These are phyloP conservation scores for Melanopsichium pennsylvanicum DNA, from an alignment of 1,284 basidiomycete species.

Conservation along the genomic window DNA sequence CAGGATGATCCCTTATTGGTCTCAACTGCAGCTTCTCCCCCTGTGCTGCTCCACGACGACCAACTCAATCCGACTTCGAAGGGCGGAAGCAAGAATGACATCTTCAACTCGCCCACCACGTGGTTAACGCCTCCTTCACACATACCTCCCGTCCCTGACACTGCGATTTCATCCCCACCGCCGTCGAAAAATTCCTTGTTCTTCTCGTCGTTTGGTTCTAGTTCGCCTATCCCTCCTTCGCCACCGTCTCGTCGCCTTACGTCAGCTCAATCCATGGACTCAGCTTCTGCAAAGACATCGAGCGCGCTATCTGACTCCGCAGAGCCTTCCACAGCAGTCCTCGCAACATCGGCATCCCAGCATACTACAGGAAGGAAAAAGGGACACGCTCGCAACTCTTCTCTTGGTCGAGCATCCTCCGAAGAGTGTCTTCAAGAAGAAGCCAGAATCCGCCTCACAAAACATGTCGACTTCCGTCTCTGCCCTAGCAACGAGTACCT, in stretches of 20 bases:
- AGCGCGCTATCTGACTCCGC: neutral
- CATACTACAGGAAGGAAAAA: slow-evolving; percentile 7
- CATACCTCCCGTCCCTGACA: neutral
- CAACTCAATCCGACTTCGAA: slow-evolving; percentile 1
- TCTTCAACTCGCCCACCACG: slow-evolving; percentile 42
- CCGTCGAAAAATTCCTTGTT: slow-evolving; percentile 38
- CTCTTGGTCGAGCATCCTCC: slow-evolving; percentile 51
- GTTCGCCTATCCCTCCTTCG: slow-evolving; percentile 22
- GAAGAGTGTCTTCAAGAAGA: slow-evolving; percentile 56
- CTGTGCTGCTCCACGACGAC: neutral
- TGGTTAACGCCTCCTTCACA: slow-evolving; percentile 44
- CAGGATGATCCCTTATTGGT: neutral
- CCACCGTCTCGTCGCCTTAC: slow-evolving; percentile 13
- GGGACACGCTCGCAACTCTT: slow-evolving; percentile 44
- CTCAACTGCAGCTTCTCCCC: neutral
- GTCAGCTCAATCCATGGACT: neutral
- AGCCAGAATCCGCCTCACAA: slow-evolving; percentile 46
- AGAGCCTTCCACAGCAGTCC: too few relatives aligned
- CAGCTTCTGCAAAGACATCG: neutral
- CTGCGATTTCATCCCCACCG: slow-evolving; percentile 1
- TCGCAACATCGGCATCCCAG: slow-evolving; percentile 4
- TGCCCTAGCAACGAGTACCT: slow-evolving; percentile 52
- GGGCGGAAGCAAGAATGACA: slow-evolving; percentile 48
- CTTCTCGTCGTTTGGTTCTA: slow-evolving; percentile 23
- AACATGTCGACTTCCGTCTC: slow-evolving; percentile 58